These are phyloP conservation scores for Parietichytrium sp. DNA, from an alignment of 108 stramenopile genomes.

Conservation along the genomic window DNA sequence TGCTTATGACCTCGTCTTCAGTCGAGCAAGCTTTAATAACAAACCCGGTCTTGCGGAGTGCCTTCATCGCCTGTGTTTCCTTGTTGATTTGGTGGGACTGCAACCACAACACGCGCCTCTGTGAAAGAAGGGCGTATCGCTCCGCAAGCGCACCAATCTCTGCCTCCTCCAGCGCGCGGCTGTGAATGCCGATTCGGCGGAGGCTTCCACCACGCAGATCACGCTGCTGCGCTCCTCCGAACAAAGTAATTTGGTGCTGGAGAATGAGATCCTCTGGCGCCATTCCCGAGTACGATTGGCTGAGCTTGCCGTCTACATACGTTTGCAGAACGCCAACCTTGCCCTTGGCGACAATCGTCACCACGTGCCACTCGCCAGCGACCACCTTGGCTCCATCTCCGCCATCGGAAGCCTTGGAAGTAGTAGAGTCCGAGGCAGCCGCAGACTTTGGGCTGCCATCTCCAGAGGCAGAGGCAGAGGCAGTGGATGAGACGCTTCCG, in stretches of 20 bases:
- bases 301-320: conserved; percentile 41
- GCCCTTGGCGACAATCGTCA: conserved; percentile 25
- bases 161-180: conserved; percentile 20
- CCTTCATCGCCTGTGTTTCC: neutral
- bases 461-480: too few species aligned
- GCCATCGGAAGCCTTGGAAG: too few species aligned
- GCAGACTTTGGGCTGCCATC: too few species aligned
- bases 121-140: neutral
- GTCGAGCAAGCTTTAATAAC: neutral
- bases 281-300: neutral
- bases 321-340: neutral
- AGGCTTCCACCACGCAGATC: conserved; percentile 39
- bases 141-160: neutral
- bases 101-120: conserved; percentile 6
- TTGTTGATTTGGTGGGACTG: neutral
- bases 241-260: conserved; percentile 39
- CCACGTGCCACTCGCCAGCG: conserved; percentile 26
- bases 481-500: too few species aligned
- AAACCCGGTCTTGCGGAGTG: neutral
- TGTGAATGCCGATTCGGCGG: conserved; percentile 20
- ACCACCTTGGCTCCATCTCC: too few species aligned
- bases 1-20: neutral
- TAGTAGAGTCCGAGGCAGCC: too few species aligned
- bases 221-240: conserved; percentile 41
- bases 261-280: conserved; percentile 19